Evolutionary conservation across 2,329 filamentous ascomycete genomes (phyloP), one percentile per base, ranked within the genome.

Genomic region (Aureobasidium sp.): DNA sequence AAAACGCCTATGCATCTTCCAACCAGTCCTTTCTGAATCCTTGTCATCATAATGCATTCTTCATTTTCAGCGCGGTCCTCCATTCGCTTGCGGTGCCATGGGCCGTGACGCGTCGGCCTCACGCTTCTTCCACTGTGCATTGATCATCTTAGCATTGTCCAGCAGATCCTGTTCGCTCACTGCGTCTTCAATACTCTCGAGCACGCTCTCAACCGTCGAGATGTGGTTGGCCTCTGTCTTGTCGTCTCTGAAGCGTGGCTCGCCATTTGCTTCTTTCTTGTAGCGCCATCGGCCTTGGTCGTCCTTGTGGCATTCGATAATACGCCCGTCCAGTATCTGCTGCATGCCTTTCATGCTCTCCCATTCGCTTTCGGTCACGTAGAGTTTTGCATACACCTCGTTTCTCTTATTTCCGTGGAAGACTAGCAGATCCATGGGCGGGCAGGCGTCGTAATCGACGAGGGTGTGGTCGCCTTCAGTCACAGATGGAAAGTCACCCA

Each of bases 221-320:
- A 87, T 85, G 69, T 97, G 90, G 64, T 98, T 98, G 0, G 88
- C 90, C 60, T 95, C 86, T 24, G 77, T 75, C 72, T 98, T 98
- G 70, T 98, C 93, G 63, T 97, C 90, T 49, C 93, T 80, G 69
- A 96, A 91, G 25, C 90, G 83, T 61, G 93, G 85, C 17, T 68
- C 68, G 11, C 71, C 71, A 49, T 73, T 70, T 25, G 64, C 62
- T 55, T 76, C 73, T 12, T 68, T 63, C 61, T 76, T 77, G 67
- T 88, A 88, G 55, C 90, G 82, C 93, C 93, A 98, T 19, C 84
- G 75, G 16, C 80, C 80, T 54, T 83, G 69, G 1, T 81, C 75
- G 64, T 95, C 89, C 70, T 89, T 82, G 64, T 83, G 89, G 66
- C 90, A 96, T 71, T 98, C 93, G 52, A 97, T 85, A 56, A 98